Percentiles rank a stretch among this genome's conserved stretches.
Evolutionary conservation across 2,329 filamentous ascomycete genomes (phyloP).

Genomic region (Colletotrichum filicis): DNA sequence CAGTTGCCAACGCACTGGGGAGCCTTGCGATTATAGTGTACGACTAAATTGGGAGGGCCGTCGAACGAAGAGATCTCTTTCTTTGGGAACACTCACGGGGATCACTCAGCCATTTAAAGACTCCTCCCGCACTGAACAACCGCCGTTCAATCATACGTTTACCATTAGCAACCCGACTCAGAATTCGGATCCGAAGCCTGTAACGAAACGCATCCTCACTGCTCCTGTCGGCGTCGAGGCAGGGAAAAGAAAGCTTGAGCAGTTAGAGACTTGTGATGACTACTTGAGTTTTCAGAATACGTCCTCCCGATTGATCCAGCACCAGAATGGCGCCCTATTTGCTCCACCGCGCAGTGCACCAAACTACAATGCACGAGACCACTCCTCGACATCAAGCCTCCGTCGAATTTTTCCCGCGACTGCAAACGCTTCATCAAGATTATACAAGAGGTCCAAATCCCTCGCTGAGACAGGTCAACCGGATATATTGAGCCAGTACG

Average conservation of each 20-base stretch:
- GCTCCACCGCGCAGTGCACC: not conserved
- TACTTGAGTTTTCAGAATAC: not conserved
- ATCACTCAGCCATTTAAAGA: constrained; percentile 38
- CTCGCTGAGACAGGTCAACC: constrained; percentile 20
- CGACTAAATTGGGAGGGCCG: constrained; percentile 84
- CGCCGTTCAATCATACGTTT: constrained; percentile 47
- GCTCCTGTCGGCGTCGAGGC: not conserved
- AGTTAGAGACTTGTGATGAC: not conserved
- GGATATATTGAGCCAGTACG: not conserved
- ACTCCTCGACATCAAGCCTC: not conserved
- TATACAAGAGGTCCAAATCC: constrained; percentile 30
- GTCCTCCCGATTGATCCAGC: not conserved
- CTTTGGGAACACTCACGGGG: constrained; percentile 44
- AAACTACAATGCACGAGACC: not conserved
- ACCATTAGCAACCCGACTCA: not conserved
- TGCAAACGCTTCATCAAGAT: not conserved
- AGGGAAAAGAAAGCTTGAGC: constrained; percentile 1
- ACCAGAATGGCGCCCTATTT: not conserved
- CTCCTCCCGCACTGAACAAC: constrained; percentile 45
- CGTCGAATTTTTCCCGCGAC: not conserved
- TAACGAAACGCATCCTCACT: constrained; percentile 4
- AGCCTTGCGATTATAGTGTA: constrained; percentile 84
- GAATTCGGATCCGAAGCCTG: constrained; percentile 2
- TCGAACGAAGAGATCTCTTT: constrained; percentile 65
- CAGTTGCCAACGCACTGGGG: constrained; percentile 75